Percentiles rank a stretch among this genome's conserved stretches.
Evolutionary conservation across 176 grass and related monocot species (phyloP).

Genomic region (Phoenix dactylifera): DNA sequence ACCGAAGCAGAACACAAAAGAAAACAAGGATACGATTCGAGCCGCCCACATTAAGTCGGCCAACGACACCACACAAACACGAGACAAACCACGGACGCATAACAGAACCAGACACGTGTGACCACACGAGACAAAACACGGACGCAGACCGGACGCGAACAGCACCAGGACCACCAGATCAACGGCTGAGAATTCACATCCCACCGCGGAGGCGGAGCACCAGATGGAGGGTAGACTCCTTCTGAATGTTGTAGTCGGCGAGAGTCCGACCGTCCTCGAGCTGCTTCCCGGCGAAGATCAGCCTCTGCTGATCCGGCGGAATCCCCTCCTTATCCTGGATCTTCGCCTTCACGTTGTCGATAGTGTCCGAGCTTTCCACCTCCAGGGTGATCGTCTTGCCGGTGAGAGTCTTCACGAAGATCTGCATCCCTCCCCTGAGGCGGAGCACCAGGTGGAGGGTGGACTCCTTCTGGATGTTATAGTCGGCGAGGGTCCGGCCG

Average conservation of each 20-base stretch:
- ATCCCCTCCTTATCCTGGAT: slow-evolving; percentile 13
- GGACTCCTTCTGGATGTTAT: slow-evolving; percentile 15
- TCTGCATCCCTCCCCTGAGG: slow-evolving; percentile 11
- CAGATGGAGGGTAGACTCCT: slow-evolving; percentile 3
- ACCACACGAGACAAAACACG: too few relatives aligned
- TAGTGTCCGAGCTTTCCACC: slow-evolving; percentile 2
- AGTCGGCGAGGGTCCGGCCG: slow-evolving; percentile 7
- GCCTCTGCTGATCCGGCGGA: slow-evolving; percentile 4
- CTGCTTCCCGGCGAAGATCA: slow-evolving; percentile 8
- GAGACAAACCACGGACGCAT: too few relatives aligned
- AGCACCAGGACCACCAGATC: too few relatives aligned
- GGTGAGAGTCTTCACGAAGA: slow-evolving; percentile 11
- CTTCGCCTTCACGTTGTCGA: slow-evolving; percentile 10
- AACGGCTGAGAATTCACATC: too few relatives aligned
- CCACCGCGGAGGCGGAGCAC: too few relatives aligned
- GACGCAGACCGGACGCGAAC: too few relatives aligned
- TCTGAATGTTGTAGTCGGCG: slow-evolving; percentile 2
- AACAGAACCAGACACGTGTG: too few relatives aligned
- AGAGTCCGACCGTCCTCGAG: slow-evolving; percentile 1
- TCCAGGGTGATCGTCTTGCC: slow-evolving; percentile 8
- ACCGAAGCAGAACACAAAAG: too few relatives aligned
- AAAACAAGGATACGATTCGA: too few relatives aligned
- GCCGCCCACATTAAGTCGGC: too few relatives aligned
- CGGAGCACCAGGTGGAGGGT: slow-evolving; percentile 10
- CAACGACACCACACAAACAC: too few relatives aligned